Conservation (phyloP, 2,329 filamentous ascomycete genomes). For the Fusarium agapanthi region DNA sequence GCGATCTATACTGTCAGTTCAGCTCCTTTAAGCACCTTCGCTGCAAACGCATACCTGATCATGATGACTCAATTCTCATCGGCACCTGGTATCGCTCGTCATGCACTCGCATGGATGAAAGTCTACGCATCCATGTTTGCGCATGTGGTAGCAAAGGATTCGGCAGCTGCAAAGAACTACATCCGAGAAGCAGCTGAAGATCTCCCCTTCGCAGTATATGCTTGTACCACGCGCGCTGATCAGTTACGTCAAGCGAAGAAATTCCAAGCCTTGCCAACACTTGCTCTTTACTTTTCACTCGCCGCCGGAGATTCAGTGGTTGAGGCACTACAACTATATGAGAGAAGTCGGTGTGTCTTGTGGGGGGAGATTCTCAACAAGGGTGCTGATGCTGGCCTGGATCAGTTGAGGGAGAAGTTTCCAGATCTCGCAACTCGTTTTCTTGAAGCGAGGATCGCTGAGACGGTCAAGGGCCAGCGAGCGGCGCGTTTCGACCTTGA, state of each 20-base stretch:
- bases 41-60: neutral
- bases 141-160: neutral
- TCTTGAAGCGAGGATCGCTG: neutral
- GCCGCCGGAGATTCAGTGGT: neutral
- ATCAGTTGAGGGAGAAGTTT: neutral
- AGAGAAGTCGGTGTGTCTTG: neutral
- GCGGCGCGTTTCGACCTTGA: neutral
- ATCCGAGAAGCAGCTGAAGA: neutral
- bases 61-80: neutral
- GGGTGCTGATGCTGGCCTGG: neutral
- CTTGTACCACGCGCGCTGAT: neutral
- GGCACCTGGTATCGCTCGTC: neutral
- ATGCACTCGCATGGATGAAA: neutral
- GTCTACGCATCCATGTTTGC: neutral
- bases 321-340: neutral
- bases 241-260: neutral
- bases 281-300: neutral
- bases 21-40: neutral
- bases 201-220: neutral
- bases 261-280: neutral
- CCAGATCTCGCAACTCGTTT: neutral
- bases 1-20: neutral
- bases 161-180: neutral
- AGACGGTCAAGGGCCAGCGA: neutral
- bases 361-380: neutral